Percentiles rank a stretch among this genome's conserved stretches.
These are phyloP conservation scores for Talaromyces adpressus DNA, from an alignment of 495 filamentous ascomycete species.

Conservation along the genomic window DNA sequence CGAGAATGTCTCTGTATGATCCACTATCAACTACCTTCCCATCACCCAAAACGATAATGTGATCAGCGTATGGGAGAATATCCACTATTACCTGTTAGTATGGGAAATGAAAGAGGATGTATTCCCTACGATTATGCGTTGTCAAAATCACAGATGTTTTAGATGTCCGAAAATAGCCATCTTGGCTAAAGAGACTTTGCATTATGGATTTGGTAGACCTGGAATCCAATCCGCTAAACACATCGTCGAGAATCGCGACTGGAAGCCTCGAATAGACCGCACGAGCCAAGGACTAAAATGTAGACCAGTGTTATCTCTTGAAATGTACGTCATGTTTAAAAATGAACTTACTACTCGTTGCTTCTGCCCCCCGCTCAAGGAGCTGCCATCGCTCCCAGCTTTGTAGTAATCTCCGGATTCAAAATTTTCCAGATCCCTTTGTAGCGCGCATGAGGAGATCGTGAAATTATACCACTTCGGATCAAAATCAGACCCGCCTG, in stretches of 20 bases:
- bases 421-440: slow-evolving; percentile 45
- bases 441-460: slow-evolving; percentile 51
- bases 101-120: slow-evolving; percentile 13
- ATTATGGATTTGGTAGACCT: slow-evolving; percentile 30
- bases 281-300: slow-evolving; percentile 31
- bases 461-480: slow-evolving; percentile 51
- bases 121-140: slow-evolving; percentile 22
- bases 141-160: slow-evolving; percentile 20
- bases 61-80: background rate
- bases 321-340: background rate
- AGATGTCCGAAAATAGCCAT: slow-evolving; percentile 19
- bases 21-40: background rate
- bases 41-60: background rate
- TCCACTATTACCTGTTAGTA: slow-evolving; percentile 18
- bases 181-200: slow-evolving; percentile 17
- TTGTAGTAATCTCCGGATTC: slow-evolving; percentile 50
- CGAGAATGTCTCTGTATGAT: background rate
- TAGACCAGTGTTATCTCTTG: background rate
- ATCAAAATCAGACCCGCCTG: slow-evolving; percentile 44
- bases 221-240: slow-evolving; percentile 45
- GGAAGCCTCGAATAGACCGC: slow-evolving; percentile 48
- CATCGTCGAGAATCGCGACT: slow-evolving; percentile 46
- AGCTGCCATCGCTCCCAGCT: slow-evolving; percentile 56
- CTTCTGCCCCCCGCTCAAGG: slow-evolving; percentile 58
- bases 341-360: slow-evolving; percentile 15